Evolutionary conservation across 352 stramenopile species (phyloP).

Genomic region (Thalassiosira allenii): DNA sequence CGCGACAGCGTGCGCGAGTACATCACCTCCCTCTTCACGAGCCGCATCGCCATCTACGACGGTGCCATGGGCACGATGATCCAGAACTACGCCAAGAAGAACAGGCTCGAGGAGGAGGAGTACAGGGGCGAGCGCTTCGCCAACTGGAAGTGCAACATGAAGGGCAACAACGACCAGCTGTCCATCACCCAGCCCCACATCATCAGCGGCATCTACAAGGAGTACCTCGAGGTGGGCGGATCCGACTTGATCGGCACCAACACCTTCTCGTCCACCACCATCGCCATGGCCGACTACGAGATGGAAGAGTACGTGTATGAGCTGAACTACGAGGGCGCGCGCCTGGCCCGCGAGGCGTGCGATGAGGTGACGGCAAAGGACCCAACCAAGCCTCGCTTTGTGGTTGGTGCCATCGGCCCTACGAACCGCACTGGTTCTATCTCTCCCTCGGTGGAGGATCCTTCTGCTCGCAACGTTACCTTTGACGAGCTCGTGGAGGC

Average conservation of each 20-base stretch:
- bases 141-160: constrained; percentile 92
- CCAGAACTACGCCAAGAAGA: constrained; percentile 88
- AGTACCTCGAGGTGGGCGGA: constrained; percentile 93
- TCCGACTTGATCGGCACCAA: constrained; percentile 97
- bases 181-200: constrained; percentile 94
- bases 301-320: constrained; percentile 96
- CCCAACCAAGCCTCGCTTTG: constrained; percentile 93
- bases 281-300: constrained; percentile 96
- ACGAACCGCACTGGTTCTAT: constrained; percentile 97
- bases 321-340: constrained; percentile 93
- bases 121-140: constrained; percentile 95
- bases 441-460: constrained; percentile 95
- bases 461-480: constrained; percentile 92
- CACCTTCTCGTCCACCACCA: constrained; percentile 96
- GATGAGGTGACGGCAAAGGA: constrained; percentile 93
- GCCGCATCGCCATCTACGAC: constrained; percentile 92
- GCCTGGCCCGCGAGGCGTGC: constrained; percentile 91
- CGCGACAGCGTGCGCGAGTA: constrained; percentile 87
- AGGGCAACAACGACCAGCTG: constrained; percentile 98
- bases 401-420: constrained; percentile 94
- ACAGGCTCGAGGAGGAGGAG: constrained; percentile 93
- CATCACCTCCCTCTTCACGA: constrained; percentile 88
- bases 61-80: constrained; percentile 99
- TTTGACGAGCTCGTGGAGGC: constrained; percentile 97
- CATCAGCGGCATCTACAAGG: constrained; percentile 94